Conservation (phyloP, 2,329 filamentous ascomycete genomes). For the Gyromitra esculenta region DNA sequence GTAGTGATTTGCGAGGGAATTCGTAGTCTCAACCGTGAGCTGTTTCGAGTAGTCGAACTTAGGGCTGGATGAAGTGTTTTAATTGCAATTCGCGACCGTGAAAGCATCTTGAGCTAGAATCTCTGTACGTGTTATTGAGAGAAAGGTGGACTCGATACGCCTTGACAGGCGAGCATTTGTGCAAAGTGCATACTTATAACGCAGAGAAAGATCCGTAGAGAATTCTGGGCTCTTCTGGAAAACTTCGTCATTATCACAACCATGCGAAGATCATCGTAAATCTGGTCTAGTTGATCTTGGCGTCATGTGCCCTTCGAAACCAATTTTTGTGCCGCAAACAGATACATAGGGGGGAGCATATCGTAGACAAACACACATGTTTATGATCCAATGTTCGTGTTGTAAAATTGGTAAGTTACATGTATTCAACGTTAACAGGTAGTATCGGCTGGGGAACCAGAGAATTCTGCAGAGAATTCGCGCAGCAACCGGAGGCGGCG, state of each 20-base stretch:
- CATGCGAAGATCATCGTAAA: neutral
- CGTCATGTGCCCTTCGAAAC: neutral
- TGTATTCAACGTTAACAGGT: too few relatives aligned
- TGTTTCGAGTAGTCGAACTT: conserved; percentile 8
- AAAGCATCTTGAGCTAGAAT: conserved; percentile 30
- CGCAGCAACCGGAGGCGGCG: too few relatives aligned
- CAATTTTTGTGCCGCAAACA: too few relatives aligned
- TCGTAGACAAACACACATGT: too few relatives aligned
- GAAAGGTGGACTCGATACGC: conserved; percentile 1
- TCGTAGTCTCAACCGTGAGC: neutral
- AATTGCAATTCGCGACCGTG: conserved; percentile 12
- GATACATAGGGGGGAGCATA: too few relatives aligned
- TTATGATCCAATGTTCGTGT: too few relatives aligned
- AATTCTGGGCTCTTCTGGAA: conserved; percentile 21
- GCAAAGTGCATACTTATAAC: neutral
- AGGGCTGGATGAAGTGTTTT: conserved; percentile 6
- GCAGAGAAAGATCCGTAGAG: conserved; percentile 4
- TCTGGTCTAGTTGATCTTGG: neutral
- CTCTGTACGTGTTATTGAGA: neutral
- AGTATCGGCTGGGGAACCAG: too few relatives aligned
- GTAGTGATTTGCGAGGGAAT: neutral
- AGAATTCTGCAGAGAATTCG: too few relatives aligned
- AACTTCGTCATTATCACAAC: conserved; percentile 7
- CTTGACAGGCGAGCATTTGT: neutral
- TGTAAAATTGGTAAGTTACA: too few relatives aligned